A percentile compares a stretch with the other conserved stretches of the same genome.
Conservation (phyloP, 2,329 filamentous ascomycete genomes). For the Aureobasidium zeae region DNA sequence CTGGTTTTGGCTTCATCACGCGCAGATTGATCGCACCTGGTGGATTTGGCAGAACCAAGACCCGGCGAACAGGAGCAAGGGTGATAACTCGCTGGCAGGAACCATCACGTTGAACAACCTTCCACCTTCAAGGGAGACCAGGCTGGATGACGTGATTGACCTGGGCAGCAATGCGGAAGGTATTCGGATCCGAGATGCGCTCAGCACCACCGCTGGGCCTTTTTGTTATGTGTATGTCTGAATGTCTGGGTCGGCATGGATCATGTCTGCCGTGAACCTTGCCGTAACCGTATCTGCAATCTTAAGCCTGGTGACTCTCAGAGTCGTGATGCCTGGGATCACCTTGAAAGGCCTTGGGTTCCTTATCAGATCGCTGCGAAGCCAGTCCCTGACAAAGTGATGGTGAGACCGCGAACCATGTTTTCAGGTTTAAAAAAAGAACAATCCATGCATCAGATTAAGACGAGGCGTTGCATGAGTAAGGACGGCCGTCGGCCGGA, state of each 20-base stretch:
- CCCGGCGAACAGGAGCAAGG: constrained; percentile 23
- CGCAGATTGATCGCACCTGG: constrained; percentile 40
- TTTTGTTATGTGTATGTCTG: constrained; percentile 40
- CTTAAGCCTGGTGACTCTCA: too few relatives aligned
- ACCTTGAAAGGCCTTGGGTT: too few relatives aligned
- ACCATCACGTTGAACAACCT: constrained; percentile 37
- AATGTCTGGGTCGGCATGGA: constrained; percentile 7
- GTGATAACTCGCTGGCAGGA: constrained; percentile 29
- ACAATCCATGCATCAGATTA: too few relatives aligned
- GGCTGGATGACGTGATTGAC: constrained; percentile 34
- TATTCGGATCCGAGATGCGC: constrained; percentile 32
- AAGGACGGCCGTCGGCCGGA: too few relatives aligned
- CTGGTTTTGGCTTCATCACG: constrained; percentile 41
- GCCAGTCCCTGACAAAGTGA: too few relatives aligned
- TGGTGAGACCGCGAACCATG: too few relatives aligned
- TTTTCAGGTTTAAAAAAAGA: too few relatives aligned
- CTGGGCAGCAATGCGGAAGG: constrained; percentile 31
- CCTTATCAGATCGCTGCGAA: too few relatives aligned
- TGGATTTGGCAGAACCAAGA: constrained; percentile 45
- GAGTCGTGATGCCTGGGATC: too few relatives aligned
- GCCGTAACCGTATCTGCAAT: too few relatives aligned
- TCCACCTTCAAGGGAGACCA: constrained; percentile 35
- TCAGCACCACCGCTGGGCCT: constrained; percentile 36
- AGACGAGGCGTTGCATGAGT: too few relatives aligned
- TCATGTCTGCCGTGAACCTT: too few relatives aligned